Evolutionary conservation across 1,284 basidiomycete species (phyloP).

Genomic region (Malassezia sympodialis): DNA sequence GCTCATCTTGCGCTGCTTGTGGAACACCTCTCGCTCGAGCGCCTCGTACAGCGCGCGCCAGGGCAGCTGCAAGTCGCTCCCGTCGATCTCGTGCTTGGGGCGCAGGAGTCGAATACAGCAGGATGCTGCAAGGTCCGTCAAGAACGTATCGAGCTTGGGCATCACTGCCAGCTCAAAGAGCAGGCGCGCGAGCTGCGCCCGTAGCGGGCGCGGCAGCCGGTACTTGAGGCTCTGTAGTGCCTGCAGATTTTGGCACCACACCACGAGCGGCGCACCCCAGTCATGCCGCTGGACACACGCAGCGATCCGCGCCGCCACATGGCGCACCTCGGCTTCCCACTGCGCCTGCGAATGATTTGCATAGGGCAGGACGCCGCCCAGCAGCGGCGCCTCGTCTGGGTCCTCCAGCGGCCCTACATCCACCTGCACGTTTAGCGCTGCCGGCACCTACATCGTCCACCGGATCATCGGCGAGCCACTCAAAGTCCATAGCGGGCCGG

Average conservation of each 20-base stretch:
- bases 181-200: slow-evolving; percentile 65
- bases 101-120: slow-evolving; percentile 62
- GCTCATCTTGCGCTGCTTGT: slow-evolving; percentile 58
- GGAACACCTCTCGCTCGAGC: slow-evolving; percentile 69
- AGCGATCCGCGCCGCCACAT: slow-evolving; percentile 62
- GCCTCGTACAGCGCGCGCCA: slow-evolving; percentile 78
- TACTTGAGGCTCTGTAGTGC: slow-evolving; percentile 47
- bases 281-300: slow-evolving; percentile 72
- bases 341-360: slow-evolving; percentile 65
- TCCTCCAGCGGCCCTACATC: not conserved
- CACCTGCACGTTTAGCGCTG: not conserved
- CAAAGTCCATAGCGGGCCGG: not conserved
- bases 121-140: slow-evolving; percentile 62
- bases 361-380: slow-evolving; percentile 58
- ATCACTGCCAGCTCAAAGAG: slow-evolving; percentile 71
- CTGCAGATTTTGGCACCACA: slow-evolving; percentile 51
- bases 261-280: slow-evolving; percentile 51
- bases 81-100: slow-evolving; percentile 65
- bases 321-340: slow-evolving; percentile 70
- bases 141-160: slow-evolving; percentile 64
- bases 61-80: slow-evolving; percentile 72
- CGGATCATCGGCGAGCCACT: slow-evolving; percentile 4
- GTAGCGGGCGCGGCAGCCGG: slow-evolving; percentile 52
- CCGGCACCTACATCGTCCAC: not conserved
- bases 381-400: not conserved